A percentile compares a stretch with the other conserved stretches of the same genome.
phyloP scores from a whole-genome alignment of 2,329 filamentous ascomycete species.

The Tolypocladium ovalisporum region DNA sequence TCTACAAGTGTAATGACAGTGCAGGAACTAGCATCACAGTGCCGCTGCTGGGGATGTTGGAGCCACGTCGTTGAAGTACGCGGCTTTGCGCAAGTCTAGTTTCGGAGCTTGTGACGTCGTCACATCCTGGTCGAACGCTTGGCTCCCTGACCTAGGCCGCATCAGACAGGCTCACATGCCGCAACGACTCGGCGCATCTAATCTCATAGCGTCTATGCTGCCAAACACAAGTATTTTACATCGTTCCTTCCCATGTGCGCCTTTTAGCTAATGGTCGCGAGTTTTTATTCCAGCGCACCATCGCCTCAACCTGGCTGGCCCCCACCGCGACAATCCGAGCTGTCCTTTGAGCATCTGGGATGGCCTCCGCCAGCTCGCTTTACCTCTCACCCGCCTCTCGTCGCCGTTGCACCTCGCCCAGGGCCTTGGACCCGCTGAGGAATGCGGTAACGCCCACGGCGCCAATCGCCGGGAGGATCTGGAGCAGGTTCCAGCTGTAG shows the following conservation, averaged over 20 bases:
- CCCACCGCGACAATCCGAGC: neutral
- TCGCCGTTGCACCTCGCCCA: constrained; percentile 86
- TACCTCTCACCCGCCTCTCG: constrained; percentile 63
- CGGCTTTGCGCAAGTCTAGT: neutral
- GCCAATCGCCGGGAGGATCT: constrained; percentile 64
- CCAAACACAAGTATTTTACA: neutral
- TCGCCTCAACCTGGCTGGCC: neutral
- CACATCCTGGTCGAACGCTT: neutral
- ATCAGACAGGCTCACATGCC: neutral
- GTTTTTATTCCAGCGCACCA: neutral
- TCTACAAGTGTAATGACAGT: too few species aligned
- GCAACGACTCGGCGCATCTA: neutral
- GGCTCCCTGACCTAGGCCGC: neutral
- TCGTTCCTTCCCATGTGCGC: neutral
- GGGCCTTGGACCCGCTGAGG: constrained; percentile 77
- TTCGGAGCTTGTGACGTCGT: neutral
- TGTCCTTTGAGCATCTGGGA: neutral
- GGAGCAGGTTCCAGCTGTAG: constrained; percentile 81
- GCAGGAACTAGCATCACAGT: neutral
- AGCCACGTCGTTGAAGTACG: neutral
- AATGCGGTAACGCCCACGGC: constrained; percentile 62
- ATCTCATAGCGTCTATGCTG: neutral
- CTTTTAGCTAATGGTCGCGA: neutral
- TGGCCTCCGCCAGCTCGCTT: constrained; percentile 1
- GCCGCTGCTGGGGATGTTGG: neutral